phyloP scores from a whole-genome alignment of 306 rosid species.

The Hippophae tibetana region DNA sequence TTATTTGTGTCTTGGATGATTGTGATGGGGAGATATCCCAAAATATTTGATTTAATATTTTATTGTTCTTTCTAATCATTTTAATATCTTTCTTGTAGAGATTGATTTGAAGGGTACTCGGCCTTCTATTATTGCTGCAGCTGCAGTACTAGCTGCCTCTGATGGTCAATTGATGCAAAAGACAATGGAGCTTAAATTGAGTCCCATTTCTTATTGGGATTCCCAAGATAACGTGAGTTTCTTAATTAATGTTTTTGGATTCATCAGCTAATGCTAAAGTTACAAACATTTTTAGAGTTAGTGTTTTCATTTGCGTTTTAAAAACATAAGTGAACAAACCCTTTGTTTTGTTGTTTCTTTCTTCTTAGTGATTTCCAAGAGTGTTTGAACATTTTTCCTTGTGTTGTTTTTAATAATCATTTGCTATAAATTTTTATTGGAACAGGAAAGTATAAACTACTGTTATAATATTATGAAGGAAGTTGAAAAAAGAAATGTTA shows the following conservation, averaged over 20 bases:
- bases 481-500: conserved; percentile 29
- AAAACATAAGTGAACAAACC: too few relatives aligned
- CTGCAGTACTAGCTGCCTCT: conserved; percentile 59
- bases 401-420: conserved; percentile 2
- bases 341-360: conserved; percentile 6
- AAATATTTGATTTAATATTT: neutral
- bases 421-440: conserved; percentile 16
- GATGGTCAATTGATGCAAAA: conserved; percentile 44
- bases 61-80: conserved; percentile 7
- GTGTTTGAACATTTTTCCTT: conserved; percentile 37
- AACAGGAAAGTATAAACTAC: conserved; percentile 59
- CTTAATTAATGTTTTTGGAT: neutral
- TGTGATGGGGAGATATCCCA: neutral
- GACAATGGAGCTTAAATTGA: conserved; percentile 40
- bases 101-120: conserved; percentile 46
- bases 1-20: too few relatives aligned
- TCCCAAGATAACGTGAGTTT: conserved; percentile 59
- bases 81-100: conserved; percentile 31
- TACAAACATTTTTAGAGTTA: too few relatives aligned
- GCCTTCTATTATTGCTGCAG: conserved; percentile 70
- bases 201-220: conserved; percentile 39
- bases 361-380: conserved; percentile 48
- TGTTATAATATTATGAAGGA: conserved; percentile 61
- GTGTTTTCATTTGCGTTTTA: too few relatives aligned
- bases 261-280: too few relatives aligned